Conservation (phyloP, 116 monocot species). For the Posidonia oceanica region DNA sequence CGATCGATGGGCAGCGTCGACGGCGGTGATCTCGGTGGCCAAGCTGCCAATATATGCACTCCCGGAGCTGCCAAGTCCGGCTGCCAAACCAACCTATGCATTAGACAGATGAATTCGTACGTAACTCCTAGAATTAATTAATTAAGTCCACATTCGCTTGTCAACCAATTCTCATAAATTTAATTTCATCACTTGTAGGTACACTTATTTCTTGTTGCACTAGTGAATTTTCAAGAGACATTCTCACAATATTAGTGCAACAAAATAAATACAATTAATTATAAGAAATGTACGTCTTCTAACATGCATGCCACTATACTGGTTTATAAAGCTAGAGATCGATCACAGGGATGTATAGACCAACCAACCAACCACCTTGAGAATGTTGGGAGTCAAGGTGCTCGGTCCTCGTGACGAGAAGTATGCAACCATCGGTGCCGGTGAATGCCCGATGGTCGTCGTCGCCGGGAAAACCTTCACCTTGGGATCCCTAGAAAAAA, state of each 20-base stretch:
- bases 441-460: slow-evolving; percentile 18
- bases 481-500: slow-evolving; percentile 25
- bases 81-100: background rate
- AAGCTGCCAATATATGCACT: slow-evolving; percentile 25
- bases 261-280: too few relatives aligned
- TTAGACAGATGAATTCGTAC: background rate
- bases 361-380: slow-evolving; percentile 31
- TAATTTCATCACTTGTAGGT: too few relatives aligned
- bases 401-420: slow-evolving; percentile 80
- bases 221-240: too few relatives aligned
- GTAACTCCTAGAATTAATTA: too few relatives aligned
- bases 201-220: too few relatives aligned
- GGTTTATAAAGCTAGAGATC: too few relatives aligned
- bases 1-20: slow-evolving; percentile 44
- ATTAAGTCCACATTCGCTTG: too few relatives aligned
- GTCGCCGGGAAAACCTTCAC: slow-evolving; percentile 31
- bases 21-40: slow-evolving; percentile 58
- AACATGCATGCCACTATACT: too few relatives aligned
- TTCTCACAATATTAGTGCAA: too few relatives aligned
- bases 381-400: slow-evolving; percentile 36
- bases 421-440: slow-evolving; percentile 57
- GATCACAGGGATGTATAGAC: too few relatives aligned
- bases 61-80: slow-evolving; percentile 39
- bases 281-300: too few relatives aligned
- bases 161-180: too few relatives aligned